phyloP scores from a whole-genome alignment of 768 basidiomycete genomes.

The Cystobasidiopsis lactophilus region DNA sequence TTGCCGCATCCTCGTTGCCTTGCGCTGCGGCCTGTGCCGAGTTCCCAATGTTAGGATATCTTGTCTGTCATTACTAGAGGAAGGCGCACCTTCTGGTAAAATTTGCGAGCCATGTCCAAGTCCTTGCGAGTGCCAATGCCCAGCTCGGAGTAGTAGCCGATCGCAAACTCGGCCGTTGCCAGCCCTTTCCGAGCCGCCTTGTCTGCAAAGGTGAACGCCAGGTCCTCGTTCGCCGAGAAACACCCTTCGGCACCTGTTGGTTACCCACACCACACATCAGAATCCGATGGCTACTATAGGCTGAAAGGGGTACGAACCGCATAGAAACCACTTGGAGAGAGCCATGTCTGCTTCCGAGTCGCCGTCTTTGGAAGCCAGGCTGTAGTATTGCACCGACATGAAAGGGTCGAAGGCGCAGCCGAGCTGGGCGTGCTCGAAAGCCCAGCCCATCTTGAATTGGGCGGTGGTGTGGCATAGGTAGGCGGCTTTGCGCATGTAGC shows the following conservation, averaged over 20 bases:
- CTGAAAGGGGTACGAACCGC: conserved; percentile 39
- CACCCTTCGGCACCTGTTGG: conserved; percentile 26
- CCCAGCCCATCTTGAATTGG: conserved; percentile 79
- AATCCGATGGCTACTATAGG: not conserved
- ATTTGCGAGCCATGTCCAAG: conserved; percentile 38
- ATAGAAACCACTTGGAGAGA: conserved; percentile 53
- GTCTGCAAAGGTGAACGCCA: conserved; percentile 74
- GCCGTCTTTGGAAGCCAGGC: conserved; percentile 50
- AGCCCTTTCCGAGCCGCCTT: conserved; percentile 46
- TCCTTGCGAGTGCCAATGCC: conserved; percentile 49
- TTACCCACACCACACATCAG: not conserved
- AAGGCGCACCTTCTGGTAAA: conserved; percentile 35
- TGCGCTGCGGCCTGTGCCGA: conserved; percentile 42
- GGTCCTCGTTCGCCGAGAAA: conserved; percentile 67
- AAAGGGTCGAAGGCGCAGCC: conserved; percentile 74
- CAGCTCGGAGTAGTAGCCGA: conserved; percentile 87
- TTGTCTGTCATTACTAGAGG: too few species aligned
- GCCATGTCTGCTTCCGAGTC: conserved; percentile 89
- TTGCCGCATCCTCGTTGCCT: conserved; percentile 56
- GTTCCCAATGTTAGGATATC: not conserved
- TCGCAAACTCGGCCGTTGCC: conserved; percentile 57
- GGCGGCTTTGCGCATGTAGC: conserved; percentile 57
- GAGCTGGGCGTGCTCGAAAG: conserved; percentile 71
- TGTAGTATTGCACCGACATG: conserved; percentile 73
- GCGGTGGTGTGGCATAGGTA: conserved; percentile 57